Conservation (phyloP, 2,329 filamentous ascomycete species). For the Aspergillus neotritici region DNA sequence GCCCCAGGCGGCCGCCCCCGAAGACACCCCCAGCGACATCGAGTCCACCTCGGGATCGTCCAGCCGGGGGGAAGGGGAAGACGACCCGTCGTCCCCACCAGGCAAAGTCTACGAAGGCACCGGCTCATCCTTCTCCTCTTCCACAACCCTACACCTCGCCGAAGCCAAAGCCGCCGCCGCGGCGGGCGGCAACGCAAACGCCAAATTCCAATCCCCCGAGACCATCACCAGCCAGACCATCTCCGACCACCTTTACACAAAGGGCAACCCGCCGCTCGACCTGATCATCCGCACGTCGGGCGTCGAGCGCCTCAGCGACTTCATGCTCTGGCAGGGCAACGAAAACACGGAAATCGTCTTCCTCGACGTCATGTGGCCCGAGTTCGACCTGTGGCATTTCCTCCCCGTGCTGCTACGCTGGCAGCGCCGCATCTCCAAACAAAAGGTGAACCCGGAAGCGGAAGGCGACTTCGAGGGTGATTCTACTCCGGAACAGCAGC, state of each 20-base stretch:
- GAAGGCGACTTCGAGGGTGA: slow-evolving; percentile 56
- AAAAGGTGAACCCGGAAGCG: slow-evolving; percentile 55
- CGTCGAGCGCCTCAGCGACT: slow-evolving; percentile 88
- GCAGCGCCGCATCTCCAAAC: slow-evolving; percentile 62
- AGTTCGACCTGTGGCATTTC: slow-evolving; percentile 91
- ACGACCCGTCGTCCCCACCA: slow-evolving; percentile 21
- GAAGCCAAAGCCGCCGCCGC: slow-evolving; percentile 35
- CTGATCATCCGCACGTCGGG: slow-evolving; percentile 88
- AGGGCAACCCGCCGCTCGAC: slow-evolving; percentile 78
- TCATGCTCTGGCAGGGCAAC: slow-evolving; percentile 98
- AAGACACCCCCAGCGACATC: slow-evolving; percentile 43
- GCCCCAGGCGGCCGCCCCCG: slow-evolving; percentile 11
- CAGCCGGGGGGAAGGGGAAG: slow-evolving; percentile 40
- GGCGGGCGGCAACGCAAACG: slow-evolving; percentile 26
- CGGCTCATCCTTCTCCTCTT: slow-evolving; percentile 33
- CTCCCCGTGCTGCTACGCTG: slow-evolving; percentile 88
- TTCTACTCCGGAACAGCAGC: too few relatives aligned
- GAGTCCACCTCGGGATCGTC: slow-evolving; percentile 42
- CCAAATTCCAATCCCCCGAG: slow-evolving; percentile 67
- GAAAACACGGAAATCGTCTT: slow-evolving; percentile 90
- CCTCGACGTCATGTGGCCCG: slow-evolving; percentile 86
- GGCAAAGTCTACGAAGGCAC: slow-evolving; percentile 28
- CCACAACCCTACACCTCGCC: slow-evolving; percentile 46
- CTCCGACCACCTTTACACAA: slow-evolving; percentile 81
- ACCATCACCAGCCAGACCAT: slow-evolving; percentile 78